phyloP scores from a whole-genome alignment of 2,329 filamentous ascomycete genomes.

The Venturia pyrina region DNA sequence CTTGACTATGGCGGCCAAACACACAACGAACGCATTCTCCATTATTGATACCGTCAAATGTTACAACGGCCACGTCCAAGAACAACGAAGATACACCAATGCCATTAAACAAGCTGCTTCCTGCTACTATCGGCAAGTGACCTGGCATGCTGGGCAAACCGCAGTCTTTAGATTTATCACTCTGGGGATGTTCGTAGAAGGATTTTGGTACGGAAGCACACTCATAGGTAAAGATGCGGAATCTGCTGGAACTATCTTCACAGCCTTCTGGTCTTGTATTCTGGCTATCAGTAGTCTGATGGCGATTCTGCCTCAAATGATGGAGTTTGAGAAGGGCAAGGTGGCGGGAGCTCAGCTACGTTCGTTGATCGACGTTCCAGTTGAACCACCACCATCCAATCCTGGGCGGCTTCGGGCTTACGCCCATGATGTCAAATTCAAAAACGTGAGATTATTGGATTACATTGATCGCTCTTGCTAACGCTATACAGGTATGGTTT shows the following conservation, averaged over 20 bases:
- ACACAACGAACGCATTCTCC: conserved; percentile 56
- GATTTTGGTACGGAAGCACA: conserved; percentile 77
- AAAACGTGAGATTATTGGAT: conserved; percentile 42
- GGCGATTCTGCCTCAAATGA: conserved; percentile 62
- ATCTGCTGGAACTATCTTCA: conserved; percentile 59
- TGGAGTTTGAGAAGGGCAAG: conserved; percentile 70
- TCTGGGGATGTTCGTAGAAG: conserved; percentile 70
- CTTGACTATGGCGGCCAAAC: conserved; percentile 61
- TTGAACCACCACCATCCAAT: background rate
- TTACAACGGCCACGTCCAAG: conserved; percentile 65
- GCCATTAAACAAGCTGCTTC: conserved; percentile 48
- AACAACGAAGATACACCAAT: conserved; percentile 54
- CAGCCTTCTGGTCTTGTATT: conserved; percentile 76
- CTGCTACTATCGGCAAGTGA: conserved; percentile 58
- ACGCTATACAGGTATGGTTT: conserved; percentile 56
- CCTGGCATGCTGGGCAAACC: conserved; percentile 60
- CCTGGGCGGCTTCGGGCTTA: conserved; percentile 29
- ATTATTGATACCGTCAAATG: conserved; percentile 81
- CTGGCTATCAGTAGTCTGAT: conserved; percentile 68
- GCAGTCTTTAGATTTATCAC: conserved; percentile 65
- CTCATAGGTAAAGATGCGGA: conserved; percentile 52
- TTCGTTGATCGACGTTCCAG: conserved; percentile 18
- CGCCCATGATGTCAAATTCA: conserved; percentile 58
- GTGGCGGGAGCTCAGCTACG: conserved; percentile 58
- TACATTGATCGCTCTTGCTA: background rate